phyloP scores from a whole-genome alignment of 1,284 basidiomycete species.

The Coriolopsis trogii region DNA sequence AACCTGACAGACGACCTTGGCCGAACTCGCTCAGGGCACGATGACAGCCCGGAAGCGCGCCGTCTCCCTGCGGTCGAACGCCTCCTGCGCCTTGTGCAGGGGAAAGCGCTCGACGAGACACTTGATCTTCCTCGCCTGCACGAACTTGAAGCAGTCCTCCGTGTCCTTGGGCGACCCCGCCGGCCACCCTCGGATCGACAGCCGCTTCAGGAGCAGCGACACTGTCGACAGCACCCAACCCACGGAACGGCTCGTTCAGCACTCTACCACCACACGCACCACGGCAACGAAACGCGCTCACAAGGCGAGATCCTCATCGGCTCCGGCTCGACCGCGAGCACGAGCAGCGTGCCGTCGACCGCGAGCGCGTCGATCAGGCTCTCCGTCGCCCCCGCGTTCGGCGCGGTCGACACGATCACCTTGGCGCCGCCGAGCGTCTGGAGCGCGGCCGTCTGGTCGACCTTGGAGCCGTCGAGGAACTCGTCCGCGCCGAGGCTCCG shows the following conservation, averaged over 20 bases:
- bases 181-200: slow-evolving; percentile 29
- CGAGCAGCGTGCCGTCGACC: slow-evolving; percentile 28
- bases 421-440: slow-evolving; percentile 32
- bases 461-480: slow-evolving; percentile 31
- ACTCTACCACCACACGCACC: not conserved
- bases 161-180: slow-evolving; percentile 29
- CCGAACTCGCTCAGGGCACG: slow-evolving; percentile 28
- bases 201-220: slow-evolving; percentile 25
- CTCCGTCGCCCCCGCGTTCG: slow-evolving; percentile 22
- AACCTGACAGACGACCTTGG: too few species aligned
- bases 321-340: slow-evolving; percentile 26
- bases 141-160: slow-evolving; percentile 29
- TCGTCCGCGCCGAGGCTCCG: slow-evolving; percentile 31
- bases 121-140: slow-evolving; percentile 25
- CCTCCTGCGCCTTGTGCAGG: slow-evolving; percentile 31
- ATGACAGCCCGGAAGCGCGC: slow-evolving; percentile 35
- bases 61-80: slow-evolving; percentile 26
- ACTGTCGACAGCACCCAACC: slow-evolving; percentile 8
- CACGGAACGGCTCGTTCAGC: not conserved
- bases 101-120: slow-evolving; percentile 31
- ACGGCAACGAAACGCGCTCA: not conserved
- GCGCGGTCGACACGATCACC: slow-evolving; percentile 33
- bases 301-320: slow-evolving; percentile 21
- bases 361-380: slow-evolving; percentile 27
- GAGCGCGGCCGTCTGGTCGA: slow-evolving; percentile 27